Conservation (phyloP, 331 rosid species). For the Pyracantha coccinea region DNA sequence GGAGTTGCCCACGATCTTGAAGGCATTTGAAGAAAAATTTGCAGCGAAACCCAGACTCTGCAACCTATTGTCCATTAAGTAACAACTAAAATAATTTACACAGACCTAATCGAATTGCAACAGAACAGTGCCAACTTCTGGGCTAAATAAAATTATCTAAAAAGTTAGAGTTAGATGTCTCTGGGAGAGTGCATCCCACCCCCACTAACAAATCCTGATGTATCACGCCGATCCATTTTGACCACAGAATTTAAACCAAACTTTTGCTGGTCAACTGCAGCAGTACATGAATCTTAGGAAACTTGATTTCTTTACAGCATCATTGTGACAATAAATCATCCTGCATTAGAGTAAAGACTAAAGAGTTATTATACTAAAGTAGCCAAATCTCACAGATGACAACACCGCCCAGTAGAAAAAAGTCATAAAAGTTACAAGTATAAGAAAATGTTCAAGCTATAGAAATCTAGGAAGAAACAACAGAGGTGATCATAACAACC, state of each 20-base stretch:
- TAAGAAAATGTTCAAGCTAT: neutral
- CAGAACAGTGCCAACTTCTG: slow-evolving; percentile 48
- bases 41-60: slow-evolving; percentile 51
- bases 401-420: neutral
- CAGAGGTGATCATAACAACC: neutral
- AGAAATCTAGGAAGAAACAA: neutral
- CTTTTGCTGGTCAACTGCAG: slow-evolving; percentile 35
- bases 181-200: slow-evolving; percentile 42
- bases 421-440: neutral
- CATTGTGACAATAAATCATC: slow-evolving; percentile 32
- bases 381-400: neutral
- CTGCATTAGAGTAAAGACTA: slow-evolving; percentile 35
- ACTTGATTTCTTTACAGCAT: slow-evolving; percentile 26
- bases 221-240: slow-evolving; percentile 88
- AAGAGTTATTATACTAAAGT: slow-evolving; percentile 1
- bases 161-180: slow-evolving; percentile 50
- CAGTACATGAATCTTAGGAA: slow-evolving; percentile 26
- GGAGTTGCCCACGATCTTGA: slow-evolving; percentile 46
- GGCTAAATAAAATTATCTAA: slow-evolving; percentile 36
- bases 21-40: slow-evolving; percentile 52
- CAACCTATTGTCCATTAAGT: slow-evolving; percentile 59
- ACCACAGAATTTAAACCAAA: slow-evolving; percentile 19
- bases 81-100: slow-evolving; percentile 23
- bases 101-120: slow-evolving; percentile 40
- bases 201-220: slow-evolving; percentile 99